Conservation (phyloP, 1,139 yeast genomes). For the Geotrichum restrictum region DNA sequence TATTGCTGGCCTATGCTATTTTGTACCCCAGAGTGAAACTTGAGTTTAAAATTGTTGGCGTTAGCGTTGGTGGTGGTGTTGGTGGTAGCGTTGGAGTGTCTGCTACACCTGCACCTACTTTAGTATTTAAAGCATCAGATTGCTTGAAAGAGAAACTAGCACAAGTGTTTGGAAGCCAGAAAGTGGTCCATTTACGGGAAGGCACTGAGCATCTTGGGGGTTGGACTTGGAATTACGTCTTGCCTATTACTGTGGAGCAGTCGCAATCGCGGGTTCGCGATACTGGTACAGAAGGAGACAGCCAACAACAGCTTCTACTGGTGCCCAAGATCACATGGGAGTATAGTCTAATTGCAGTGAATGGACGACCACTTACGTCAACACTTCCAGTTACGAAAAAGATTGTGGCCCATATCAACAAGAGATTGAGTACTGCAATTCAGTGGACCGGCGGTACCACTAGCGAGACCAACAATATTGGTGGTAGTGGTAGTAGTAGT, state of each 20-base stretch:
- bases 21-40: constrained; percentile 38
- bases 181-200: constrained; percentile 4
- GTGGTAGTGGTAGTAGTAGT: no score
- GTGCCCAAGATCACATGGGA: constrained; percentile 29
- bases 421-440: constrained; percentile 1
- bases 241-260: constrained; percentile 34
- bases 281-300: no score
- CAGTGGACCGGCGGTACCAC: no score
- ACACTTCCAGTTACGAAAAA: constrained; percentile 7
- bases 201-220: constrained; percentile 13
- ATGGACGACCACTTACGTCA: constrained; percentile 9
- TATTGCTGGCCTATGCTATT: constrained; percentile 39
- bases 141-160: constrained; percentile 21
- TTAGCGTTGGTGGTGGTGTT: no score
- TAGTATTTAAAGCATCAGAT: constrained; percentile 17
- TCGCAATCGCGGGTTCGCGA: no score
- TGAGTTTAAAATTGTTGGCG: constrained; percentile 26
- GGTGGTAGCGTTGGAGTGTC: no score
- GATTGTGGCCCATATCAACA: constrained; percentile 4
- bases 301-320: no score
- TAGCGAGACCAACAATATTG: no score
- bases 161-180: constrained; percentile 15
- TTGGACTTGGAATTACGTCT: constrained; percentile 41
- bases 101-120: constrained; percentile 4
- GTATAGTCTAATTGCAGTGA: constrained; percentile 26